phyloP scores from a whole-genome alignment of 345 rosid genomes.

The Citrus glauca region DNA sequence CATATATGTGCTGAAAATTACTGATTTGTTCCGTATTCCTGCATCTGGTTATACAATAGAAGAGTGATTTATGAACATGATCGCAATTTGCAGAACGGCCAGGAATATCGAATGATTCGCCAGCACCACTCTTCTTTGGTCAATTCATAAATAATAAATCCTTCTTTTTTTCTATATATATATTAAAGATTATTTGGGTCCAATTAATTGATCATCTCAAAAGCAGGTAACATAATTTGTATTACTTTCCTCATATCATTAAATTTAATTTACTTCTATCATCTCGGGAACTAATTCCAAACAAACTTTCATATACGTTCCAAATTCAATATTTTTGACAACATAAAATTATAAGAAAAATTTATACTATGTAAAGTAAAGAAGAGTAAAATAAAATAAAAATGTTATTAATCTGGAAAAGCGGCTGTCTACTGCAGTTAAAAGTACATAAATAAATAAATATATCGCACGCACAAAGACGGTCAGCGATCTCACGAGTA shows the following conservation, averaged over 20 bases:
- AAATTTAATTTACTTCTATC: background rate
- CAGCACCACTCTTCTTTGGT: background rate
- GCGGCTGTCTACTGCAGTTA: background rate
- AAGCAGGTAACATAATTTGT: background rate
- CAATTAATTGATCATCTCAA: background rate
- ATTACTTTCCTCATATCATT: background rate
- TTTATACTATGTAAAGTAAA: no score
- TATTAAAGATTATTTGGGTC: background rate
- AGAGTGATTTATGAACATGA: no score
- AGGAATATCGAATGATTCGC: background rate
- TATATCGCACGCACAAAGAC: no score
- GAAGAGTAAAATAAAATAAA: no score
- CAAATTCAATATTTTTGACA: no score
- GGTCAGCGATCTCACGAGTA: no score
- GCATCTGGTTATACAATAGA: background rate
- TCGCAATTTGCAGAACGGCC: no score
- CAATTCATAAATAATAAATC: background rate
- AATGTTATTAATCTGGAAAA: no score
- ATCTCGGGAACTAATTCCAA: no score
- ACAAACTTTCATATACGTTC: no score
- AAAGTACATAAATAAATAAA: background rate
- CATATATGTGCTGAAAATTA: background rate
- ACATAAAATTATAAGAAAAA: no score
- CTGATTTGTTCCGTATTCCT: background rate
- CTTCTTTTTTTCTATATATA: background rate